phyloP scores from a whole-genome alignment of 345 rosid genomes.

The Murraya paniculata region DNA sequence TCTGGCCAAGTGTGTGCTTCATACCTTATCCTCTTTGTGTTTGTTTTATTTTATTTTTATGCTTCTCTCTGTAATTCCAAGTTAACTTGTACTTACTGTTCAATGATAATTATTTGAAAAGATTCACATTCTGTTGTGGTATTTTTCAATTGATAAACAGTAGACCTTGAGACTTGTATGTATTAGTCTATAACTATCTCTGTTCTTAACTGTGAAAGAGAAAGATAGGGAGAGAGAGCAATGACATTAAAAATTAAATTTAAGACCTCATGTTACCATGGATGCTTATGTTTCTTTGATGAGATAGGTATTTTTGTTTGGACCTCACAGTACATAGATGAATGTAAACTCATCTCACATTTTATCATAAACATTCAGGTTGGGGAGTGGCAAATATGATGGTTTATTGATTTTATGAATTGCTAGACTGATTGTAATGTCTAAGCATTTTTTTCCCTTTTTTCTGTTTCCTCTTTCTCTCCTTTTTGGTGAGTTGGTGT shows the following conservation, averaged over 20 bases:
- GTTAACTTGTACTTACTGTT: not conserved
- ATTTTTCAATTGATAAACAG: not conserved
- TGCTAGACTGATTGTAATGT: not conserved
- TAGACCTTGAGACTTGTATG: not conserved
- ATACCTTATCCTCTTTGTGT: slow-evolving; percentile 6
- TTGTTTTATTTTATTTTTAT: not conserved
- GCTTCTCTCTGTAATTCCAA: not conserved
- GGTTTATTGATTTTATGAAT: not conserved
- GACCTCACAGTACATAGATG: not conserved
- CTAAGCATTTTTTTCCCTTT: not conserved
- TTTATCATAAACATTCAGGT: not conserved
- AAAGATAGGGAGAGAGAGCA: not conserved
- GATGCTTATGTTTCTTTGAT: not conserved
- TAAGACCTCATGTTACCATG: not conserved
- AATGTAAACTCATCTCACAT: not conserved
- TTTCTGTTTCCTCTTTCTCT: not conserved
- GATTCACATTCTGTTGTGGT: not conserved
- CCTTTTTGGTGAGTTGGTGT: not conserved
- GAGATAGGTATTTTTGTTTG: not conserved
- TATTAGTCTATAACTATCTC: not conserved
- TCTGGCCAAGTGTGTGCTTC: slow-evolving; percentile 55
- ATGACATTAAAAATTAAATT: not conserved
- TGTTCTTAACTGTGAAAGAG: not conserved
- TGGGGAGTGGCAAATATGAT: not conserved
- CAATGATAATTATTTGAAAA: not conserved